These are phyloP conservation scores for Ogataea saltuana DNA, from an alignment of 805 yeast genomes.

Conservation along the genomic window DNA sequence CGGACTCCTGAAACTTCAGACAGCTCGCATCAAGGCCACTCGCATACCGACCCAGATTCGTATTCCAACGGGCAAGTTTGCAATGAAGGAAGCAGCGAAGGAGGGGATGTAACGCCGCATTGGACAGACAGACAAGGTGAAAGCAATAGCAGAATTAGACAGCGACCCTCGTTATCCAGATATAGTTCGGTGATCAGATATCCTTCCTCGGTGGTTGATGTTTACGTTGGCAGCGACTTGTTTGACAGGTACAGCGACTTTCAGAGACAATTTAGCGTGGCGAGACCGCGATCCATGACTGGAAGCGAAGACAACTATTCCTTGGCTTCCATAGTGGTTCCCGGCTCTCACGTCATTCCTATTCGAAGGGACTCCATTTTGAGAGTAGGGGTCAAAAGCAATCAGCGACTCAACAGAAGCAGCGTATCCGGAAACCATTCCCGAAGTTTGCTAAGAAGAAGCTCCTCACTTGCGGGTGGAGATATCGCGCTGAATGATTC, in stretches of 20 bases:
- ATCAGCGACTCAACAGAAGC: too few species aligned
- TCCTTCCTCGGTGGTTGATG: constrained; percentile 25
- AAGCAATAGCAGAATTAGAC: neutral
- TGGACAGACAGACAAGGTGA: neutral
- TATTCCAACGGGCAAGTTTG: neutral
- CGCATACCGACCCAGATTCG: too few species aligned
- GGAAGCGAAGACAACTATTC: constrained; percentile 23
- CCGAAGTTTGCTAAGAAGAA: constrained; percentile 8
- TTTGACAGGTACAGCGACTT: constrained; percentile 16
- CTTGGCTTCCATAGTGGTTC: constrained; percentile 24
- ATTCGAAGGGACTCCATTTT: constrained; percentile 27
- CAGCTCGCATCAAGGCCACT: too few species aligned
- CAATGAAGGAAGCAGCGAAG: neutral
- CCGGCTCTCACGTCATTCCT: constrained; percentile 25
- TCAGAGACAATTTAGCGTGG: constrained; percentile 22
- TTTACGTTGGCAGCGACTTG: constrained; percentile 24
- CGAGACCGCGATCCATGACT: constrained; percentile 20
- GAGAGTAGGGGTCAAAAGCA: constrained; percentile 2
- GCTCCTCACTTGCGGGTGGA: too few species aligned
- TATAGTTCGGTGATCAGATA: constrained; percentile 21
- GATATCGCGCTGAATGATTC: neutral
- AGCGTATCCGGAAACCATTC: neutral
- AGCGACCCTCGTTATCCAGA: constrained; percentile 16
- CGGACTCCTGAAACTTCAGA: neutral
- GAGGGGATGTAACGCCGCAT: neutral